A percentile compares a stretch with the other conserved stretches of the same genome.
Conservation (phyloP, 805 yeast genomes). For the Wickerhamiella nectarea region DNA sequence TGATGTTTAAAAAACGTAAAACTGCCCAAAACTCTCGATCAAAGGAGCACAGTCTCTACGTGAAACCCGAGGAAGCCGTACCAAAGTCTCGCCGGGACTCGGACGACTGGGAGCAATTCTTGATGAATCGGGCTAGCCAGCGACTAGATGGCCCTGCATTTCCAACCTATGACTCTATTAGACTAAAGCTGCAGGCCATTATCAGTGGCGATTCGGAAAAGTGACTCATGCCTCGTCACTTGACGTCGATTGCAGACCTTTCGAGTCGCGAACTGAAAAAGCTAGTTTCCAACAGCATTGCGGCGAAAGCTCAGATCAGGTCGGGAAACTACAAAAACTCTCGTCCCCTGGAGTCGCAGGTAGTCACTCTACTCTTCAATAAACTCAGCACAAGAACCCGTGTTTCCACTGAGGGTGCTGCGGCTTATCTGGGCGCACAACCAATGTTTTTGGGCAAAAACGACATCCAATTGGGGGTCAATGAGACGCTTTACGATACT, state of each 20-base stretch:
- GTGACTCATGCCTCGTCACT: constrained; percentile 33
- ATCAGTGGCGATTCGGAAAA: background rate
- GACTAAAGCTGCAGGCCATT: background rate
- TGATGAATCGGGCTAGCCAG: background rate
- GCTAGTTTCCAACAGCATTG: constrained; percentile 59
- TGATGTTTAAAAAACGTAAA: constrained; percentile 7
- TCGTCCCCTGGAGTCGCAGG: constrained; percentile 62
- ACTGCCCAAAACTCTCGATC: background rate
- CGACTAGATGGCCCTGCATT: background rate
- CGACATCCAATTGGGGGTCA: constrained; percentile 92
- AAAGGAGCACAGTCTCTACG: constrained; percentile 1
- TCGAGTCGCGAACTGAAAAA: constrained; percentile 54
- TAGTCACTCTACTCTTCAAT: constrained; percentile 70
- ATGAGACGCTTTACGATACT: constrained; percentile 82
- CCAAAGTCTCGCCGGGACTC: background rate
- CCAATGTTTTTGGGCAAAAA: constrained; percentile 95
- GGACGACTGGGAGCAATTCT: background rate
- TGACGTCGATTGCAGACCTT: constrained; percentile 70
- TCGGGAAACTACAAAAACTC: constrained; percentile 37
- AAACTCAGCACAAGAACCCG: constrained; percentile 94
- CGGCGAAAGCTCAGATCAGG: constrained; percentile 37
- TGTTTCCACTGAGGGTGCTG: constrained; percentile 88
- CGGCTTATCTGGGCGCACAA: constrained; percentile 81
- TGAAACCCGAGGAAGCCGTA: background rate
- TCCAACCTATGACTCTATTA: background rate